Evolutionary conservation across 1,284 basidiomycete species (phyloP).

Genomic region (Schizophyllum amplum): DNA sequence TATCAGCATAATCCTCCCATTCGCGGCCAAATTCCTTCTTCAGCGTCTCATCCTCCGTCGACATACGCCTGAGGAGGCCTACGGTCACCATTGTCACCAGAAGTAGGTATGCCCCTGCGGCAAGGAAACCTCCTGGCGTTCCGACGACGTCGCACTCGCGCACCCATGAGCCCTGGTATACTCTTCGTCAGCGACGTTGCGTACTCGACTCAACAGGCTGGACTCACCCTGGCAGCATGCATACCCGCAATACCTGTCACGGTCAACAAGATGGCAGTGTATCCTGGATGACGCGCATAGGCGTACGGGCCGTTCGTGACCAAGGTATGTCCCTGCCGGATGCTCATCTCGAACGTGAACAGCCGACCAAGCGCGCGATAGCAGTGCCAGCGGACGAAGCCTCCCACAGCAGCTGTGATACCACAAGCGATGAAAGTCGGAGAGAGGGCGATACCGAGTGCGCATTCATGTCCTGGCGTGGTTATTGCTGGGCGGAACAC

Average conservation of each 20-base stretch:
- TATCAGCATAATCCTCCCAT: slow-evolving; percentile 29
- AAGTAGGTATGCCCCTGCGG: slow-evolving; percentile 16
- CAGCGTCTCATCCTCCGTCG: slow-evolving; percentile 30
- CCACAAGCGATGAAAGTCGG: slow-evolving; percentile 14
- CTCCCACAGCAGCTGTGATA: slow-evolving; percentile 18
- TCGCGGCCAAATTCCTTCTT: slow-evolving; percentile 25
- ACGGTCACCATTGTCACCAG: slow-evolving; percentile 22
- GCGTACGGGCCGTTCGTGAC: slow-evolving; percentile 32
- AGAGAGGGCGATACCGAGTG: slow-evolving; percentile 24
- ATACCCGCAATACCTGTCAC: slow-evolving; percentile 24
- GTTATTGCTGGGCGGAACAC: slow-evolving; percentile 17
- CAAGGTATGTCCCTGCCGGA: slow-evolving; percentile 30
- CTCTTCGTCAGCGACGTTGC: neutral
- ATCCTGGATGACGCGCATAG: slow-evolving; percentile 31
- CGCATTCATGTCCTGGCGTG: neutral
- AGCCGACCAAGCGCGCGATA: slow-evolving; percentile 30
- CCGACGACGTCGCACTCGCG: slow-evolving; percentile 27
- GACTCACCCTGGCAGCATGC: slow-evolving; percentile 26
- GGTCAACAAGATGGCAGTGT: slow-evolving; percentile 27
- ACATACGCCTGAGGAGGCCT: slow-evolving; percentile 29
- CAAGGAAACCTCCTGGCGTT: slow-evolving; percentile 19
- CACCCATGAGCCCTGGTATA: slow-evolving; percentile 31
- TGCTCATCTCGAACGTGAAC: slow-evolving; percentile 36
- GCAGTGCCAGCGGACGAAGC: slow-evolving; percentile 27
- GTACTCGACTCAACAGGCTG: neutral